Conservation (phyloP, 257 asterid species). For the Linaria vulgaris region DNA sequence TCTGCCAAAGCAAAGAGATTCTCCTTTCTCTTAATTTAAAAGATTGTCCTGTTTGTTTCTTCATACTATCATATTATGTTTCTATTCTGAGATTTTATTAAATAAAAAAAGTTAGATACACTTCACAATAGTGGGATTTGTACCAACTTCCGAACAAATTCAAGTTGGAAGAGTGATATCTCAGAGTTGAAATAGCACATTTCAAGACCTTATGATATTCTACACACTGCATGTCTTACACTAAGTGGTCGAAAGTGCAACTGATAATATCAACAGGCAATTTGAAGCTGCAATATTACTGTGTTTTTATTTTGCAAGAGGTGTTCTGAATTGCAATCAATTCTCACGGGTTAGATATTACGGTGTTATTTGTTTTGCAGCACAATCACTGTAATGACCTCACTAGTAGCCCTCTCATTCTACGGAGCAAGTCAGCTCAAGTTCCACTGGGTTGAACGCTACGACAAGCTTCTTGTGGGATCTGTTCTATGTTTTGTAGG, state of each 20-base stretch:
- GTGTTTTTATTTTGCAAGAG: background rate
- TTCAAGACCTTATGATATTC: background rate
- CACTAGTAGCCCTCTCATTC: slow-evolving; percentile 92
- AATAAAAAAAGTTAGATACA: too few species aligned
- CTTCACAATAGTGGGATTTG: too few species aligned
- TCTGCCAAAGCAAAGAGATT: background rate
- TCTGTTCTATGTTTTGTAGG: slow-evolving; percentile 90
- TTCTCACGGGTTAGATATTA: background rate
- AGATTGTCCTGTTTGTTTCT: background rate
- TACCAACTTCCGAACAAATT: too few species aligned
- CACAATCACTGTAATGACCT: slow-evolving; percentile 92
- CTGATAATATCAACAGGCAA: background rate
- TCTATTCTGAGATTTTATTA: too few species aligned
- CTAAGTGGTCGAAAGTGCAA: background rate
- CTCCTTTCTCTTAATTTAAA: background rate
- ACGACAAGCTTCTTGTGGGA: slow-evolving; percentile 95
- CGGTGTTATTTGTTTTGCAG: slow-evolving; percentile 39
- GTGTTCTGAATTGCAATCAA: background rate
- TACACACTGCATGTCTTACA: background rate
- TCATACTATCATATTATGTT: too few species aligned
- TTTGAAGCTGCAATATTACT: too few species aligned
- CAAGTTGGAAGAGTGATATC: too few species aligned
- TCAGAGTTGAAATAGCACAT: too few species aligned
- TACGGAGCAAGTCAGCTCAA: slow-evolving; percentile 98
- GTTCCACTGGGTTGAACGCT: slow-evolving; percentile 97